Base-by-base conservation (phyloP, 2,329 filamentous ascomycete species). In the Pseudogymnoascus sp. region DNA sequence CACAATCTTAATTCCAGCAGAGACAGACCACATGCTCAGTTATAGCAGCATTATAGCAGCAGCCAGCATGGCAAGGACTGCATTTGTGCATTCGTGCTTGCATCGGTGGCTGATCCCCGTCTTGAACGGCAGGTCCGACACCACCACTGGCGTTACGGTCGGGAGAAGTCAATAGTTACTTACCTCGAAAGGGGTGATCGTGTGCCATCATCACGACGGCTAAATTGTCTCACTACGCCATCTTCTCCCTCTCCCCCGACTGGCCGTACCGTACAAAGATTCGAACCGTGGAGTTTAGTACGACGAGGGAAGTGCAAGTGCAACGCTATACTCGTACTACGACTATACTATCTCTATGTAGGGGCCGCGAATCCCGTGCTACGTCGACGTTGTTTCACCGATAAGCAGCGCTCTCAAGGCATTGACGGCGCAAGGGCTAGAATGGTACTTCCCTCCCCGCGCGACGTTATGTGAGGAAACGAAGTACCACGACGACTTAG, bases 361-460 rank as follows among this genome's bases (percentile, higher is more conserved):
- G 50, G 50, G 50, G 50, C 50, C 50, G 50, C 50, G 50, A 56
- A 33, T 56, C 50, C 50, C 28, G 50, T 56, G 50, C 50, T 56
- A 56, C 50, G 50, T 33, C 50, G 50, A 18, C 10, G n/a, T 4
- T 56, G 50, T 56, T 56, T 56, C 50, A 56, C 50, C 50, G 50
- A 56, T 56, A 56, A 56, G 25, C 25, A 33, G 12, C 21, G 28
- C 3, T 5, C 28, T 31, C n/a, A 33, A 56, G 25, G 50, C 50
- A 56, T 56, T 56, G 50, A 53, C 2, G 23, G 4, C 5, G 47
- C 2, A 18, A 3, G 8, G 4, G 4, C 14, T 31, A n/a, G 3
- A 18, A 31, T 47, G 47, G 47, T 56, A 56, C 47, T 12, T 56
- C 47, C 47, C 28, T 3, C n/a, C 10, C 25, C 10, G 4, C n/a